Base-by-base conservation (phyloP, 805 yeast genomes). In the Candida qinlingensis region DNA sequence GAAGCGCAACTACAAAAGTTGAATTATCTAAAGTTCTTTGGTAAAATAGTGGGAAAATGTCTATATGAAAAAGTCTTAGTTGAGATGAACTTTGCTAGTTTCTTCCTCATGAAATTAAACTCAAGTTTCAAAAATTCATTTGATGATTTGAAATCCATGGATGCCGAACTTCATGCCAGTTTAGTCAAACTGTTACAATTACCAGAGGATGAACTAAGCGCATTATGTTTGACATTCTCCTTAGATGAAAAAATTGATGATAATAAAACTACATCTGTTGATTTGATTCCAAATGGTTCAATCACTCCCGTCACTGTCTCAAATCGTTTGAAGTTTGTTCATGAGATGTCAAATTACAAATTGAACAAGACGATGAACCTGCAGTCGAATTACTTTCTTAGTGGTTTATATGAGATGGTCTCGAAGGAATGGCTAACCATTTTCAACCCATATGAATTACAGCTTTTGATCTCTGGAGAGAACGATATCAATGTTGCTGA, bases 11-110 rank as follows among this genome's bases (percentile, higher is more conserved):
- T 57, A 52, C 51, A 61, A 46, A 51, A 60, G 31, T 54, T 77
- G 46, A 61, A 65, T 7, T 62, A 65, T 33, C 58, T 76, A 37
- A 74, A 74, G 57, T 91, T 91, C 57, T 64, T 91, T 55, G 99
- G 99, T 0, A 82, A 76, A 69, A 71, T 90, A 6, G 73, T 92
- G 41, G 99, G 97, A 1, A 92, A 90, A 62, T 91, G 97, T 59
- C 69, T 92, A 4, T 89, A 87, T 62, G 96, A 88, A 47, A 81
- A 81, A 45, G 83, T 90, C 4, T 70, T 92, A 53, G 79, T 92
- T 7, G 96, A 91, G 64, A 77, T 87, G 27, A 77, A 81, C 13
- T 91, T 92, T 74, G 90, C 97, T 0, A 87, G 92, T 2, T 88
- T 89, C 54, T 92, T 92, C 59, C 64, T 94, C 39, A 80, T 76